Conservation (phyloP, 208 protist genomes). For the Angomonas deanei region DNA sequence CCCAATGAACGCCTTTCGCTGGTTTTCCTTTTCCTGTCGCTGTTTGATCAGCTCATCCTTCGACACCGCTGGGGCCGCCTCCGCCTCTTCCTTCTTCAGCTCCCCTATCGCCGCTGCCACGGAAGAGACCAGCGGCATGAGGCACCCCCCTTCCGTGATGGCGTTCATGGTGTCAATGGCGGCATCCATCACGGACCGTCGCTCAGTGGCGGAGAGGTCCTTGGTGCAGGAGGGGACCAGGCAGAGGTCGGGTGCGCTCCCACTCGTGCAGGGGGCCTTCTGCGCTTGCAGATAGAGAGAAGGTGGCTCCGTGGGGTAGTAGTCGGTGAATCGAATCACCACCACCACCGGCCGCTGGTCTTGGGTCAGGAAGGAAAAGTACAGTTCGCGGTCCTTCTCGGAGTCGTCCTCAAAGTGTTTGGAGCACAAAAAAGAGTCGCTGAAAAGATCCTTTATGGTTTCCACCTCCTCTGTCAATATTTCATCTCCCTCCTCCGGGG, state of each 20-base stretch:
- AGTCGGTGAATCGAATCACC: constrained; percentile 58
- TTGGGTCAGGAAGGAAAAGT: constrained; percentile 56
- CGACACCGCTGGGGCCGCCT: constrained; percentile 8
- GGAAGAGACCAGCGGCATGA: constrained; percentile 60
- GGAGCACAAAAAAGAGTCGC: constrained; percentile 53
- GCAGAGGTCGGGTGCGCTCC: constrained; percentile 18
- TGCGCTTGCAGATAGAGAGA: constrained; percentile 55
- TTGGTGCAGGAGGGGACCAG: constrained; percentile 54
- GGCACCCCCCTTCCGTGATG: constrained; percentile 50
- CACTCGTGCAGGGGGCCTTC: constrained; percentile 7
- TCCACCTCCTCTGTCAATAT: constrained; percentile 67
- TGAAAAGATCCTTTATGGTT: constrained; percentile 53
- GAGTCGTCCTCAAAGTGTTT: constrained; percentile 57
- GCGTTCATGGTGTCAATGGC: constrained; percentile 68
- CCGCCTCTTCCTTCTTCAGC: constrained; percentile 11
- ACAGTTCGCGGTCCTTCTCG: constrained; percentile 48
- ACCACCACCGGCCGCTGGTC: constrained; percentile 46
- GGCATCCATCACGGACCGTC: constrained; percentile 64
- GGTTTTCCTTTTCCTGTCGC: constrained; percentile 26
- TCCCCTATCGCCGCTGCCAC: constrained; percentile 55
- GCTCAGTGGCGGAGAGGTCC: constrained; percentile 39
- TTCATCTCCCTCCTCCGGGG: constrained; percentile 41
- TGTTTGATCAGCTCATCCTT: constrained; percentile 21
- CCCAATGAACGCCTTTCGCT: constrained; percentile 67
- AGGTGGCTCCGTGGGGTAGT: constrained; percentile 77